phyloP scores from a whole-genome alignment of 2,329 filamentous ascomycete species.

The Penicillium sp. region DNA sequence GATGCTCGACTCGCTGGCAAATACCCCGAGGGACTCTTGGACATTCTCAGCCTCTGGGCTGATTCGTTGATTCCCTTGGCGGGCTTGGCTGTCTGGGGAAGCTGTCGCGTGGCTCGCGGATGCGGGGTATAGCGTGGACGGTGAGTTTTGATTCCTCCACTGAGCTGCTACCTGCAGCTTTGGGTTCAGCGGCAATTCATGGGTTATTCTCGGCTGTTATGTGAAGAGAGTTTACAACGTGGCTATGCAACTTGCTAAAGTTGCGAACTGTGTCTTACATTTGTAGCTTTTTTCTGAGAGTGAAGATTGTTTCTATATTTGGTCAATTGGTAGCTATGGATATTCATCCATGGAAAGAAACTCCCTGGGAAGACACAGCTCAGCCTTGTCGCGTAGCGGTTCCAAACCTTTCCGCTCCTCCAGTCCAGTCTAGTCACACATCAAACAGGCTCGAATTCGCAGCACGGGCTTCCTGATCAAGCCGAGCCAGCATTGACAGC shows the following conservation, averaged over 20 bases:
- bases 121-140: constrained; percentile 31
- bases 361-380: no score
- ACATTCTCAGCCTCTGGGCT: not conserved
- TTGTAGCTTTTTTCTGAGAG: not conserved
- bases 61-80: constrained; percentile 20
- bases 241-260: not conserved
- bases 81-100: constrained; percentile 35
- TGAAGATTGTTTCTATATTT: not conserved
- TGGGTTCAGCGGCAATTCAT: not conserved
- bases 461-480: no score
- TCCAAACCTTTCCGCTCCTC: no score
- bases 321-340: not conserved
- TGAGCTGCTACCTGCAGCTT: constrained; percentile 10
- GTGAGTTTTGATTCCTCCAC: constrained; percentile 17
- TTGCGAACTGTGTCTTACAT: not conserved
- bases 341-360: no score
- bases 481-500: no score
- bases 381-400: no score
- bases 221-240: not conserved
- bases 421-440: no score
- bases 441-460: no score
- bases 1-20: constrained; percentile 10
- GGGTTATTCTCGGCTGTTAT: constrained; percentile 5
- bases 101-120: constrained; percentile 32
- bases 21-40: constrained; percentile 16